Evolutionary conservation across 2,329 filamentous ascomycete species (phyloP), one percentile per base, ranked within the genome.

Genomic region (Aspergillus eucalypticola): DNA sequence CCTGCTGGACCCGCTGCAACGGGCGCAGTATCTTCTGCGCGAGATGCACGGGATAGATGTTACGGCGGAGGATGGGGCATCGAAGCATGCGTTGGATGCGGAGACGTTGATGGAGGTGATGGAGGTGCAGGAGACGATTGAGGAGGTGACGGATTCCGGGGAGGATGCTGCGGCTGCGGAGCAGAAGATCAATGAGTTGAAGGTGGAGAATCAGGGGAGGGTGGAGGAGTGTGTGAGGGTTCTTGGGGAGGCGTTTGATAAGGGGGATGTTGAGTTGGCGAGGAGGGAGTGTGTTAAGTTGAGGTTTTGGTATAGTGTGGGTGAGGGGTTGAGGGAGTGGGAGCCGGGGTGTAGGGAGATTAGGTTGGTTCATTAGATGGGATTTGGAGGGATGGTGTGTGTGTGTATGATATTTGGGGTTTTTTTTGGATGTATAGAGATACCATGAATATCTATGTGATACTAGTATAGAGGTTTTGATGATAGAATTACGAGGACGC

Each of bases 241-340:
- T 1, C 70, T 98, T 23, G 90, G 84, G 50, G 69, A 74, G 57
- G 86, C 87, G 0, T 94, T 98, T 72, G 81, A 79, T 63, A 69
- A 75, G 8, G 90, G 89, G 52, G 86, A 94, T 71, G 72, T 90
- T 41, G 83, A 87, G 42, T 77, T 63, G 8, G 94, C 92, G 15
- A 87, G 84, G 77, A 76, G 73, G 62, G 91, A 96, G 83, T 88
- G 88, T 49, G 87, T 96, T 1, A 82, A 85, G 74, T 77, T 97
- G 79, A 82, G 92, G 74, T 98, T 97, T 80, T 97, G 94, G 94
- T 84, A 90, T 58, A 96, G 93, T 76, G 88, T 98, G 62, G 84
- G 87, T 63, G 90, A 96, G 75, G 90, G 88, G 50, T 79, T 97
- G 70, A 82, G 89, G 72, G 86, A 88, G 64, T 97, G 94, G 93